Percentiles rank a stretch among this genome's conserved stretches.
phyloP scores from a whole-genome alignment of 2,329 filamentous ascomycete species.

The Atkinsonella hypoxylon region DNA sequence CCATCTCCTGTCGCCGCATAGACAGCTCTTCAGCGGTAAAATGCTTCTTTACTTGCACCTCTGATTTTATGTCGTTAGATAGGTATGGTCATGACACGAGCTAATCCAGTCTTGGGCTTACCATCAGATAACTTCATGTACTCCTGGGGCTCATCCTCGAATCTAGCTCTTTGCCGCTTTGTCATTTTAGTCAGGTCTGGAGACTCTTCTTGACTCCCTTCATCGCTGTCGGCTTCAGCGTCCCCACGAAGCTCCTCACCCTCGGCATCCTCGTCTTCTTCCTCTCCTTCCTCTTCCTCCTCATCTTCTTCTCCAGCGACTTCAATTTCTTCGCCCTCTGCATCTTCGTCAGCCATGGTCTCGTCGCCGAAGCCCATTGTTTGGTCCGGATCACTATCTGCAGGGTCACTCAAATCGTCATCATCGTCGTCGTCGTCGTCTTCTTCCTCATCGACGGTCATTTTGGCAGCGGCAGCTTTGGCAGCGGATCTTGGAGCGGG shows the following conservation, averaged over 20 bases:
- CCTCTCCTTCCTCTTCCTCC: conserved; percentile 27
- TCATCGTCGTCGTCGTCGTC: conserved; percentile 41
- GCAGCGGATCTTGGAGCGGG: conserved; percentile 24
- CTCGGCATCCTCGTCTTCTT: conserved; percentile 24
- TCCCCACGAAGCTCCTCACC: conserved; percentile 25
- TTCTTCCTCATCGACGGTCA: conserved; percentile 29
- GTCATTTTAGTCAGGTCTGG: conserved; percentile 49
- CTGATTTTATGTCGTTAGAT: conserved; percentile 21
- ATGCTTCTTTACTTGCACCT: conserved; percentile 51
- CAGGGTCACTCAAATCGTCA: conserved; percentile 43
- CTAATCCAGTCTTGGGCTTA: conserved; percentile 17
- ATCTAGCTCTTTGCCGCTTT: conserved; percentile 46
- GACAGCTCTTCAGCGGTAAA: conserved; percentile 51
- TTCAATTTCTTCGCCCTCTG: conserved; percentile 33
- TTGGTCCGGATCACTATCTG: conserved; percentile 31
- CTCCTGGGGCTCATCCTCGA: conserved; percentile 42
- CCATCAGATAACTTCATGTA: conserved; percentile 51
- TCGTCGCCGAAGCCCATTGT: conserved; percentile 30
- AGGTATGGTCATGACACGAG: background rate
- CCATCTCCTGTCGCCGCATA: conserved; percentile 52
- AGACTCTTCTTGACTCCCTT: conserved; percentile 35
- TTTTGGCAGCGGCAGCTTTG: conserved; percentile 21
- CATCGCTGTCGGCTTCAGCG: conserved; percentile 30
- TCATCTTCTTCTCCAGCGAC: conserved; percentile 30
- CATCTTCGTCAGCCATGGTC: conserved; percentile 35